Percentiles rank a stretch among this genome's conserved stretches.
Evolutionary conservation across 2,329 filamentous ascomycete genomes (phyloP).

Genomic region (Aurifilum marmelostoma): DNA sequence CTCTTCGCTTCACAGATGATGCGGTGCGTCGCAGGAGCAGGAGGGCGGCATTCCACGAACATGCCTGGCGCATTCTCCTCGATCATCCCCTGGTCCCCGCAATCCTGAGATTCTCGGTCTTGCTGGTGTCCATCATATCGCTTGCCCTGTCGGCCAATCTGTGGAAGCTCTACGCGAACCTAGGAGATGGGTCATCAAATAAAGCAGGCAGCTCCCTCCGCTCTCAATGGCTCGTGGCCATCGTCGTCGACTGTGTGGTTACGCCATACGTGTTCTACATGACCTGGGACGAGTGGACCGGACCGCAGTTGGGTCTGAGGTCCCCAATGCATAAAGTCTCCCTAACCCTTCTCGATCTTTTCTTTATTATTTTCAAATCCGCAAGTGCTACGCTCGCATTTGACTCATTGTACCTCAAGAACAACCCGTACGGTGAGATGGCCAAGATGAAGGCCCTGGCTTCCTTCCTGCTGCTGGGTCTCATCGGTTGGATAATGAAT

Average conservation of each 20-base stretch:
- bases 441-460: conserved; percentile 62
- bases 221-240: conserved; percentile 83
- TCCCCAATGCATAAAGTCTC: conserved; percentile 83
- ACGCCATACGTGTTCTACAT: conserved; percentile 91
- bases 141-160: conserved; percentile 79
- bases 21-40: conserved; percentile 27
- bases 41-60: conserved; percentile 58
- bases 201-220: conserved; percentile 39
- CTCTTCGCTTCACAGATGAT: conserved; percentile 28
- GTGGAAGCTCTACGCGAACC: conserved; percentile 51
- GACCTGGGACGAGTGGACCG: conserved; percentile 94
- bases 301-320: conserved; percentile 87
- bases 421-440: conserved; percentile 30
- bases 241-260: conserved; percentile 85
- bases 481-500: conserved; percentile 88
- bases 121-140: conserved; percentile 80
- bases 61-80: conserved; percentile 70
- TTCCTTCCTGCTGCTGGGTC: conserved; percentile 76
- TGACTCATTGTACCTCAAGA: conserved; percentile 71
- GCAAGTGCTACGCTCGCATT: conserved; percentile 91
- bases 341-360: conserved; percentile 86
- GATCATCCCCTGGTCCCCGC: conserved; percentile 85
- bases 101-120: conserved; percentile 78
- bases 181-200: conserved; percentile 47
- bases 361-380: conserved; percentile 97